Evolutionary conservation across 2,329 filamentous ascomycete species (phyloP).

Genomic region (Ascocoryne sarcoides): DNA sequence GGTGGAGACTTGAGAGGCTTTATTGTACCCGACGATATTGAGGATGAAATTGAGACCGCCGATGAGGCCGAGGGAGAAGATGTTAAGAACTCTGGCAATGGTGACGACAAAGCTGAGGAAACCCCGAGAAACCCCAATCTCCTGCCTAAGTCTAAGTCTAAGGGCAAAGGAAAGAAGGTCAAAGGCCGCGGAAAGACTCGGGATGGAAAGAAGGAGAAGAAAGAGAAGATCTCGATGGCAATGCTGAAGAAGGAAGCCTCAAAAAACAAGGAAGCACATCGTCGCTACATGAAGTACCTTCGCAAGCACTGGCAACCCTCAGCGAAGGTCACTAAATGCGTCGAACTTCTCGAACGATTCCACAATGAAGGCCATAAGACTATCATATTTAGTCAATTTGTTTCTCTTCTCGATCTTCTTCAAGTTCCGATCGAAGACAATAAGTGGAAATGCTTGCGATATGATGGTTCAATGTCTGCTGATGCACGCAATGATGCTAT

Average conservation of each 20-base stretch:
- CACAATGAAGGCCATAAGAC: constrained; percentile 56
- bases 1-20: constrained; percentile 43
- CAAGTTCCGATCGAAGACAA: constrained; percentile 60
- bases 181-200: constrained; percentile 1
- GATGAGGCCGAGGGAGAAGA: constrained; percentile 28
- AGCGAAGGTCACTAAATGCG: constrained; percentile 62
- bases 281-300: constrained; percentile 64
- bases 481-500: constrained; percentile 58
- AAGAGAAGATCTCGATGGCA: constrained; percentile 42
- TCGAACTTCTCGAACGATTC: constrained; percentile 48
- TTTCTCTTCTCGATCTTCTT: constrained; percentile 66
- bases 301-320: constrained; percentile 65
- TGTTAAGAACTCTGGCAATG: constrained; percentile 24
- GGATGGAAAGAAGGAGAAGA: constrained; percentile 20
- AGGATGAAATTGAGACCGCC: constrained; percentile 18
- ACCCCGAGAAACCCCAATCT: background rate
- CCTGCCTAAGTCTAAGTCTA: constrained; percentile 26
- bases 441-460: constrained; percentile 47
- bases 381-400: constrained; percentile 77
- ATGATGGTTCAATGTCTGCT: constrained; percentile 68
- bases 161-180: constrained; percentile 28
- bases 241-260: constrained; percentile 59
- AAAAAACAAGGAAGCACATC: constrained; percentile 50
- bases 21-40: constrained; percentile 42
- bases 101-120: constrained; percentile 27